Base-by-base conservation (phyloP, 148 eudicot genomes). In the Rhododendron williamsianum region DNA sequence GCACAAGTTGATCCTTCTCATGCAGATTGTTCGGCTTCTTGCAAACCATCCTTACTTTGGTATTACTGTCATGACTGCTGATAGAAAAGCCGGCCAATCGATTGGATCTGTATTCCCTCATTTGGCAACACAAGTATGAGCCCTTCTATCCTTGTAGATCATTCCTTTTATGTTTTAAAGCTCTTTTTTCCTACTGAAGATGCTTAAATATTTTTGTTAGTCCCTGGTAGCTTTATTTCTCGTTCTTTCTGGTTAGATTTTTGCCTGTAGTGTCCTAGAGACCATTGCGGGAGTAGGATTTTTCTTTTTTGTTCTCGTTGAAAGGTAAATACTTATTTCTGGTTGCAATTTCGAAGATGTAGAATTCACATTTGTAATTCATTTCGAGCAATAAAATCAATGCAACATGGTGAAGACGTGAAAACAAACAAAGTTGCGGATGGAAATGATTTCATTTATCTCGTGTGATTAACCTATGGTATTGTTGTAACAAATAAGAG, bases 31-130 rank as follows among this genome's bases (percentile, higher is more conserved):
- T 84, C 93, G 99, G 54, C 91, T 96, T 86, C 90, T 96, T 78
- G 94, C 94, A 48, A 92, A 91, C 89, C 99, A 96, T 88, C 98
- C 98, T 21, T 76, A 94, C 74, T 95, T 92, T 82, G 89, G 91
- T 86, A 94, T 94, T 80, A 93, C 95, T 65, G 43, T 96, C 89
- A 94, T 96, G 99, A 96, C 99, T 83, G 99, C 99, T 63, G 98
- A 96, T 90, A 95, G 99, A 78, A 96, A 96, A 90, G 99, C 98
- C 74, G 99, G 99, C 51, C 98, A 96, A 88, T 91, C 99, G 19
- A 90, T 96, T 87, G 97, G 90, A 88, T 95, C 99, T 41, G 98
- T 95, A 52, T 96, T 96, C 85, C 99, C 99, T 82, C 99, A 96
- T 90, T 86, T 96, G 91, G 88, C 88, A 80, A 88, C 92, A 52